Base-by-base conservation (phyloP, 192 early-diverging fungal genomes). In the Backusella macrospora region DNA sequence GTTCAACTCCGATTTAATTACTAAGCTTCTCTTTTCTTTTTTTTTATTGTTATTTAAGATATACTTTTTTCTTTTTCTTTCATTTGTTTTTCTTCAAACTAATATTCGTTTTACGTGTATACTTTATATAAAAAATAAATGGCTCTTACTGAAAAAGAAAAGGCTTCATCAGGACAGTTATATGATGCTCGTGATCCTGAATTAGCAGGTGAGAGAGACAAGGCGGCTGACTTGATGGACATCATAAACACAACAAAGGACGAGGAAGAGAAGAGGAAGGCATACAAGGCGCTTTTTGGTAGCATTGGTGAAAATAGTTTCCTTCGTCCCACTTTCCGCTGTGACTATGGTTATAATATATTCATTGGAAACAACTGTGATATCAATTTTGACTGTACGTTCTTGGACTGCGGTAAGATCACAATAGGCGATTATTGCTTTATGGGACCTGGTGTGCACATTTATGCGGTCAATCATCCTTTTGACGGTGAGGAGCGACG, bases 311-410 rank as follows among this genome's bases (percentile, higher is more conserved):
- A 92, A 13, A 78, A 82, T 37, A 83, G 77, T 39, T 78, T 77
- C 16, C 90, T 96, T 23, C 87, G 92, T 59, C 83, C 87, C 12
- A 94, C 91, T 9, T 89, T 94, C 43, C 81, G 76, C 47, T 86
- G 84, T 67, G 96, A 96, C 79, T 97, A 95, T 77, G 94, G 90
- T 1, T 83, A 73, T 49, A 96, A 96, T 81, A 95, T 91, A 23
- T 84, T 79, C 23, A 67, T 96, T 14, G 95, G 95, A 44, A 78
- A 91, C 6, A 70, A 79, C 21, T 90, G 93, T 67, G 95, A 93
- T 76, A 87, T 91, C 82, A 96, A 97, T 78, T 85, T 86, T 65
- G 87, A 89, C 74, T 88, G 91, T 71, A 78, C 82, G 0, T 86
- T 98, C 63, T 81, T 97, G 7, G 96, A 98, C 75, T 85, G 87